Evolutionary conservation across 2,329 filamentous ascomycete genomes (phyloP), one percentile per base, ranked within the genome.

Genomic region (Paecilomyces formosus): DNA sequence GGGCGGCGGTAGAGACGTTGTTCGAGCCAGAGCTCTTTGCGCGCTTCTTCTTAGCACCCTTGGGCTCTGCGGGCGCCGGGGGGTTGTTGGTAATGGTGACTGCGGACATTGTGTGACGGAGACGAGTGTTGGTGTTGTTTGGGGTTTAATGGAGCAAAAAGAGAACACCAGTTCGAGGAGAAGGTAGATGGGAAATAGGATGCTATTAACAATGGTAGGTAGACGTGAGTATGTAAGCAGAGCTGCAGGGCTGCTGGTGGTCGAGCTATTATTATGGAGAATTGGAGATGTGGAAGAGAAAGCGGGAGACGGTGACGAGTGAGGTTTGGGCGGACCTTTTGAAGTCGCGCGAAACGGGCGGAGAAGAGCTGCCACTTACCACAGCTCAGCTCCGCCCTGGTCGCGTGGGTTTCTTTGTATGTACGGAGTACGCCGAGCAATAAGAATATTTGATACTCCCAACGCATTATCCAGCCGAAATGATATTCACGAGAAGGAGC

Each of bases 1-100:
- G 66, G 28, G 70, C 70, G 59, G 63, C 65, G 63, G 62, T 85
- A 63, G 81, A 70, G 56, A 24, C 50, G n/a, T 28, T 28, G 15
- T 52, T 52, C 12, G 74, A 77, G 80, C 85, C 85, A 55, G 69
- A 66, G 35, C 54, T 57, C 63, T 73, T 76, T 57, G 63, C 66
- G 60, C 71, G 74, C 82, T 89, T 89, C 81, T 87, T 88, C 78
- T 82, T 85, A 63, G 84, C 80, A 61, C 83, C 81, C 78, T 89
- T 88, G 66, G 86, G 81, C 65, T 88, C 84, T 66, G 81, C 73
- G 68, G 82, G 80, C 64, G 80, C 77, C 66, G 83, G 79, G 64
- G 87, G 81, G 76, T 88, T 88, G 73, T 85, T 82, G 67, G 84
- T 80, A 63, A 82, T 74, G 65, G 85, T 71, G 57, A 85, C 80